A percentile compares a stretch with the other conserved stretches of the same genome.
Evolutionary conservation across 176 grass and related monocot species (phyloP).

Genomic region (Tuctoria greenei): DNA sequence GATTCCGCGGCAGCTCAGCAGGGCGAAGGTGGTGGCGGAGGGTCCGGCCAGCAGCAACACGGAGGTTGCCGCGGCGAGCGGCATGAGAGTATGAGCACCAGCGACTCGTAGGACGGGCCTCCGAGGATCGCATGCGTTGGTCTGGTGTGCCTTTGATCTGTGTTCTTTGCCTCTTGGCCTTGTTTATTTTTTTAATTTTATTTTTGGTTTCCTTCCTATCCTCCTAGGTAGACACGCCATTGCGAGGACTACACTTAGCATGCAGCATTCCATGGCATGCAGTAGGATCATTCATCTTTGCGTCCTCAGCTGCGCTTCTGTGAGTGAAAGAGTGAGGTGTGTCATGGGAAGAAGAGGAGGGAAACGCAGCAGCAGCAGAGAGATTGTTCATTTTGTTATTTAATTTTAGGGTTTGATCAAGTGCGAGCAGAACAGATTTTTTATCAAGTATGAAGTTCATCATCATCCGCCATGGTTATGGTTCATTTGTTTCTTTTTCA

Average conservation of each 20-base stretch:
- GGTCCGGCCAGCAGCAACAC: constrained; percentile 45
- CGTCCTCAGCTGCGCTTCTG: constrained; percentile 19
- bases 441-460: not conserved
- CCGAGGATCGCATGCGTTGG: constrained; percentile 52
- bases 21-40: constrained; percentile 34
- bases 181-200: constrained; percentile 8
- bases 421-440: constrained; percentile 49
- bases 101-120: constrained; percentile 64
- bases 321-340: constrained; percentile 43
- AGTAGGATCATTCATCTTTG: constrained; percentile 27
- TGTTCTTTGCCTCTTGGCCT: constrained; percentile 47
- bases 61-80: constrained; percentile 49
- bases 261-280: constrained; percentile 39
- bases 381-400: constrained; percentile 62
- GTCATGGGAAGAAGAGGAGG: constrained; percentile 41
- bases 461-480: constrained; percentile 34
- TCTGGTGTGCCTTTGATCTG: constrained; percentile 64
- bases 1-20: constrained; percentile 40
- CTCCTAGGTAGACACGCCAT: constrained; percentile 6
- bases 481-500: constrained; percentile 27
- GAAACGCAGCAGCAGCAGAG: constrained; percentile 35
- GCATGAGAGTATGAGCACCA: constrained; percentile 91
- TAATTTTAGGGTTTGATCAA: constrained; percentile 69
- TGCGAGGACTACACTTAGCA: constrained; percentile 42
- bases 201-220: constrained; percentile 38